These are phyloP conservation scores for Elasticomyces elasticus DNA, from an alignment of 495 filamentous ascomycete species.

Conservation along the genomic window DNA sequence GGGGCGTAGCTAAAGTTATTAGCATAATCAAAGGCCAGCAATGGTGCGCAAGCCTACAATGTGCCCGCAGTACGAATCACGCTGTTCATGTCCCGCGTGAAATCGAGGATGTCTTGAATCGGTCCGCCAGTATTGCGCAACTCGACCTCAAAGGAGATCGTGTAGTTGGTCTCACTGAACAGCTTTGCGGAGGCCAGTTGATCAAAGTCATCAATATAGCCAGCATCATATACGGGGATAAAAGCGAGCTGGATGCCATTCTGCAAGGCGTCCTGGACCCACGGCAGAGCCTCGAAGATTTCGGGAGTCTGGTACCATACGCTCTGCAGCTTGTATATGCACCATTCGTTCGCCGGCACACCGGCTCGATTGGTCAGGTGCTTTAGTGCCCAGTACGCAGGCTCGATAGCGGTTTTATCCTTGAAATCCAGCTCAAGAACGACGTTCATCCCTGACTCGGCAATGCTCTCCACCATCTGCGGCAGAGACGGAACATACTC, in stretches of 20 bases:
- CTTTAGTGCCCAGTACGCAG: constrained; percentile 1
- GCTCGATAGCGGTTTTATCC: constrained; percentile 1
- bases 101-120: not conserved
- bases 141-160: constrained; percentile 6
- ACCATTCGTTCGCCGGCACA: constrained; percentile 7
- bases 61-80: not conserved
- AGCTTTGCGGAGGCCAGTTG: not conserved
- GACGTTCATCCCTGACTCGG: constrained; percentile 1
- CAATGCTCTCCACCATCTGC: constrained; percentile 2
- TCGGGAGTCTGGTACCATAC: constrained; percentile 4
- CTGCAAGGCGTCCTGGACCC: constrained; percentile 5
- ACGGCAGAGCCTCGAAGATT: constrained; percentile 4
- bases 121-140: not conserved
- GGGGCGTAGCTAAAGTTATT: not conserved
- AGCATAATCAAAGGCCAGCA: not conserved
- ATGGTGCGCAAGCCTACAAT: constrained; percentile 1
- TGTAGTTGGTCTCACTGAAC: constrained; percentile 5
- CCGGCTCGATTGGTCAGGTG: constrained; percentile 4
- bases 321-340: constrained; percentile 4
- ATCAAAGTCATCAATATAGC: not conserved
- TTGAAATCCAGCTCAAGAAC: constrained; percentile 4
- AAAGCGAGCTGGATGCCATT: constrained; percentile 3
- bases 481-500: not conserved
- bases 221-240: constrained; percentile 5
- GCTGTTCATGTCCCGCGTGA: not conserved